Percentiles rank a stretch among this genome's conserved stretches.
These are phyloP conservation scores for Neopestalotiopsis rosae DNA, from an alignment of 2,329 filamentous ascomycete species.

Conservation along the genomic window DNA sequence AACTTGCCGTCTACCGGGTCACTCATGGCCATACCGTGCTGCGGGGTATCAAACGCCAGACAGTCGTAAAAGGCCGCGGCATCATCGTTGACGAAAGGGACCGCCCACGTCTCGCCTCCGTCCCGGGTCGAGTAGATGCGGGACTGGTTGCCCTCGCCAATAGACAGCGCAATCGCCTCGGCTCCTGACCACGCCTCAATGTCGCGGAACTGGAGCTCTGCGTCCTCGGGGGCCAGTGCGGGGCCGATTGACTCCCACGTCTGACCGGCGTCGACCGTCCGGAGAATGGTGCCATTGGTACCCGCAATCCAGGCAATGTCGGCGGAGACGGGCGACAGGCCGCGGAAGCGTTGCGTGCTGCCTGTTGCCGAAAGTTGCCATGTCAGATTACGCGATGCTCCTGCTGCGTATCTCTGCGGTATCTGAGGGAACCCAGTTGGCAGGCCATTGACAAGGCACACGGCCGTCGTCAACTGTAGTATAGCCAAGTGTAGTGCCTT, in stretches of 20 bases:
- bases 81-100: conserved; percentile 35
- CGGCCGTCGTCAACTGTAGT: background rate
- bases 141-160: conserved; percentile 36
- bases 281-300: conserved; percentile 35
- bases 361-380: conserved; percentile 23
- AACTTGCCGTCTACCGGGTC: conserved; percentile 40
- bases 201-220: conserved; percentile 38
- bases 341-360: conserved; percentile 36
- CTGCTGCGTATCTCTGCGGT: background rate
- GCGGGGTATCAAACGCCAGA: conserved; percentile 33
- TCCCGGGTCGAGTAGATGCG: conserved; percentile 37
- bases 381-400: background rate
- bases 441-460: background rate
- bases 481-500: background rate
- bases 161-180: conserved; percentile 45
- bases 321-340: conserved; percentile 36
- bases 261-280: conserved; percentile 33
- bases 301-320: conserved; percentile 39
- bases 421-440: background rate
- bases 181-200: conserved; percentile 46
- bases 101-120: conserved; percentile 34
- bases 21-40: conserved; percentile 36
- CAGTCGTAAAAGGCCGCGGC: conserved; percentile 40
- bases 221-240: conserved; percentile 25
- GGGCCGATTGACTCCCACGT: conserved; percentile 39